A percentile compares a stretch with the other conserved stretches of the same genome.
Conservation (phyloP, 306 rosid species). For the Trifolium pratense region DNA sequence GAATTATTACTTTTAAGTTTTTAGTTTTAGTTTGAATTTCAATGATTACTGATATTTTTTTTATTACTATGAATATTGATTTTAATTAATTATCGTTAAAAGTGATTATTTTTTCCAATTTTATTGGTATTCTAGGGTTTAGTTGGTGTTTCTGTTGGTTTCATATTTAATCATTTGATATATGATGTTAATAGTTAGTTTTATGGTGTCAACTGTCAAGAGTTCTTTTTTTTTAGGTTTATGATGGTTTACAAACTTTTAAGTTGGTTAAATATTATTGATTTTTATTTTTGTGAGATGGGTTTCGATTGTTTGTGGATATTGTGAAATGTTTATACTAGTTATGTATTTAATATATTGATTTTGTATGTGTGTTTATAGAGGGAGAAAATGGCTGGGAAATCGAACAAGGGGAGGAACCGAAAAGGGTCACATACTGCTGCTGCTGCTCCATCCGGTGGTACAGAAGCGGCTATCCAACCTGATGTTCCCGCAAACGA, state of each 20-base stretch:
- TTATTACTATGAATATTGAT: background rate
- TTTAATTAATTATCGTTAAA: background rate
- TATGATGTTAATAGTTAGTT: background rate
- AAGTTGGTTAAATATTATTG: background rate
- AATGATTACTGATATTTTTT: background rate
- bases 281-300: constrained; percentile 25
- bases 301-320: constrained; percentile 1
- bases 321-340: background rate
- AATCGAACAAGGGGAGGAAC: constrained; percentile 75
- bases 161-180: background rate
- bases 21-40: background rate
- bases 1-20: background rate
- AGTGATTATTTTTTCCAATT: background rate
- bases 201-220: background rate
- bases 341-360: background rate
- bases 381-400: constrained; percentile 82
- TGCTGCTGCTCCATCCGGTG: constrained; percentile 22
- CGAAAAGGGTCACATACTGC: constrained; percentile 55
- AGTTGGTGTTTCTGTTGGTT: background rate
- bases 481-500: constrained; percentile 51
- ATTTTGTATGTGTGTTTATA: background rate
- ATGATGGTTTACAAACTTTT: constrained; percentile 5
- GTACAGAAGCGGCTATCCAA: constrained; percentile 46
- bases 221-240: background rate
- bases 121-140: background rate